Percentiles rank a stretch among this genome's conserved stretches.
Conservation (phyloP, 257 asterid species). For the Solanum lycopersicoides region DNA sequence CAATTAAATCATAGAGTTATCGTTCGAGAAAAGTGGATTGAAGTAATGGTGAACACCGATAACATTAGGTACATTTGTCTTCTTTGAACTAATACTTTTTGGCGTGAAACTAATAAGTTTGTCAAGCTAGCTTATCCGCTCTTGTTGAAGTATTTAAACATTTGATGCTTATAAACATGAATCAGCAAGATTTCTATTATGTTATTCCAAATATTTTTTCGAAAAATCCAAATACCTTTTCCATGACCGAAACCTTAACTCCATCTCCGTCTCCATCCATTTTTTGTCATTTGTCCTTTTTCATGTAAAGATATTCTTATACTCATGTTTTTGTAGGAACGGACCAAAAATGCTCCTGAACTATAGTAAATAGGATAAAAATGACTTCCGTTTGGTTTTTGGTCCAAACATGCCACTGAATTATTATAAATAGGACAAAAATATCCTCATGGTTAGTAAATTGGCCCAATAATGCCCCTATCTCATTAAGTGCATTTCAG, state of each 20-base stretch:
- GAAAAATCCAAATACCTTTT: neutral
- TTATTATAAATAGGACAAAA: too few relatives aligned
- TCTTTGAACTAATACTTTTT: neutral
- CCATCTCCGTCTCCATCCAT: too few relatives aligned
- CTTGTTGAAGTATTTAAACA: neutral
- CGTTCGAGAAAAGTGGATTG: conserved; percentile 51
- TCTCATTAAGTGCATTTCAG: neutral
- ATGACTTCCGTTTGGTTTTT: too few relatives aligned
- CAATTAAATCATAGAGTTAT: conserved; percentile 53
- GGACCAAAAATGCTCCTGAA: too few relatives aligned
- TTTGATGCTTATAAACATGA: neutral
- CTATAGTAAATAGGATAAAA: too few relatives aligned
- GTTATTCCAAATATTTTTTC: neutral
- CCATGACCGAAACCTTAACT: too few relatives aligned
- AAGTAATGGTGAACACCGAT: conserved; percentile 54
- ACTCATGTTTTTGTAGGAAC: too few relatives aligned
- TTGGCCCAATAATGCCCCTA: neutral
- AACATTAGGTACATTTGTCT: conserved; percentile 44
- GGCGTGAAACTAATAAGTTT: neutral
- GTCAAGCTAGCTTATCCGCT: neutral
- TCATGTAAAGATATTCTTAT: too few relatives aligned
- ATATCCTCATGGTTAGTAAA: neutral
- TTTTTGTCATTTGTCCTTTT: too few relatives aligned
- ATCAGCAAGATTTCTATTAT: neutral
- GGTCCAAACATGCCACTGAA: too few relatives aligned